Base-by-base conservation (phyloP, 192 early-diverging fungal species). In the Helicostylum pulchrum region DNA sequence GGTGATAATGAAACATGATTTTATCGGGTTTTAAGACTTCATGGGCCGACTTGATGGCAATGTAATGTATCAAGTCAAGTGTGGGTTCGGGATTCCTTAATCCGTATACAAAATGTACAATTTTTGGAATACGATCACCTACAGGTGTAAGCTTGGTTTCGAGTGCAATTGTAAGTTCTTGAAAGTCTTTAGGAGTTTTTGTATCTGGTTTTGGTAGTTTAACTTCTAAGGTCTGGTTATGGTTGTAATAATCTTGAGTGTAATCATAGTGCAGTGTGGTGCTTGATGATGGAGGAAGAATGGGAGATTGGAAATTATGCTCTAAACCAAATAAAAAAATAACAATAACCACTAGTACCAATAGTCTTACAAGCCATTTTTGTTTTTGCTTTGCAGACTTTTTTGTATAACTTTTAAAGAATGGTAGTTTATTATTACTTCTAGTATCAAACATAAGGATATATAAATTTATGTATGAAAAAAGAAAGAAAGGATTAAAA, bases 71-170 rank as follows among this genome's bases (percentile, higher is more conserved):
- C 14, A 82, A 21, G 7, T 74, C 75, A 14, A 82, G 66, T 1
- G 53, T 44, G 4, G 74, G 74, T 11, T 71, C 62, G 8, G 59
- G 65, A 36, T 54, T 70, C 20, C 71, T 56, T 15, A 82, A 55
- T 17, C 78, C 78, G 58, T 72, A 73, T 19, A 82, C 69, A 48
- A 82, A 82, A 60, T 82, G 80, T 21, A 82, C 77, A 9, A 77
- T 72, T 11, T 73, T 74, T 34, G 80, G 80, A 36, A 81, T 80
- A 3, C 20, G 60, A 23, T 48, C 36, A 19, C 61, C 26, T 14
- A 53, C 12, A 53, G 65, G 23, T 47, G 46, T 20, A 17, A 66
- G 20, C 11, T 51, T 23, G 2, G 58, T 48, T 30, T 49, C 30
- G 1, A 20, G 31, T 9, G 71, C 71, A 23, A 64, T 30, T 15